A percentile compares a stretch with the other conserved stretches of the same genome.
Conservation (phyloP, 768 basidiomycete species). For the Kwoniella sp. region DNA sequence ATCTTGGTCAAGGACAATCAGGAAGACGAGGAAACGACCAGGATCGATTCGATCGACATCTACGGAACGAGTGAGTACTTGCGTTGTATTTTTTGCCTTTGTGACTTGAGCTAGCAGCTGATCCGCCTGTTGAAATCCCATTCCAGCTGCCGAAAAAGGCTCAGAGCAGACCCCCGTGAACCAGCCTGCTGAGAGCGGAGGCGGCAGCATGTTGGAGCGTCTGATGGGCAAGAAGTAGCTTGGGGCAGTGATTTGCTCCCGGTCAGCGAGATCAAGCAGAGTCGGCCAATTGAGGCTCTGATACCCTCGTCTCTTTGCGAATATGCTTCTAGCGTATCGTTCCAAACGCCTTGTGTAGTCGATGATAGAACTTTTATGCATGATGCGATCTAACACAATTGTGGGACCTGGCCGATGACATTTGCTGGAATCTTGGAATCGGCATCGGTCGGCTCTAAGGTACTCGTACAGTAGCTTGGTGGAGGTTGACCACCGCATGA, state of each 20-base stretch:
- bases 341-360: too few relatives aligned
- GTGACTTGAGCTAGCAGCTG: too few relatives aligned
- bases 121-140: too few relatives aligned
- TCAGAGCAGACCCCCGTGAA: slow-evolving; percentile 6
- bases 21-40: slow-evolving; percentile 56
- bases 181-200: background rate
- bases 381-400: too few relatives aligned
- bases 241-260: background rate
- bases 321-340: too few relatives aligned
- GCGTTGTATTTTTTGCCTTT: too few relatives aligned
- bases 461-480: background rate
- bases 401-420: too few relatives aligned
- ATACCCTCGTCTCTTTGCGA: too few relatives aligned
- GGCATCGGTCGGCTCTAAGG: background rate
- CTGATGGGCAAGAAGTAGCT: slow-evolving; percentile 13
- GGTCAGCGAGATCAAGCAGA: too few relatives aligned
- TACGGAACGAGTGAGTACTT: slow-evolving; percentile 53
- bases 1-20: slow-evolving; percentile 56
- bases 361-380: too few relatives aligned
- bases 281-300: too few relatives aligned
- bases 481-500: slow-evolving; percentile 12
- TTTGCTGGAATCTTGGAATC: slow-evolving; percentile 18
- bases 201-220: slow-evolving; percentile 16
- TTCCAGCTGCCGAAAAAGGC: slow-evolving; percentile 3
- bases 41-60: slow-evolving; percentile 56